Conservation (phyloP, 345 rosid species). For the Turnera subulata region DNA sequence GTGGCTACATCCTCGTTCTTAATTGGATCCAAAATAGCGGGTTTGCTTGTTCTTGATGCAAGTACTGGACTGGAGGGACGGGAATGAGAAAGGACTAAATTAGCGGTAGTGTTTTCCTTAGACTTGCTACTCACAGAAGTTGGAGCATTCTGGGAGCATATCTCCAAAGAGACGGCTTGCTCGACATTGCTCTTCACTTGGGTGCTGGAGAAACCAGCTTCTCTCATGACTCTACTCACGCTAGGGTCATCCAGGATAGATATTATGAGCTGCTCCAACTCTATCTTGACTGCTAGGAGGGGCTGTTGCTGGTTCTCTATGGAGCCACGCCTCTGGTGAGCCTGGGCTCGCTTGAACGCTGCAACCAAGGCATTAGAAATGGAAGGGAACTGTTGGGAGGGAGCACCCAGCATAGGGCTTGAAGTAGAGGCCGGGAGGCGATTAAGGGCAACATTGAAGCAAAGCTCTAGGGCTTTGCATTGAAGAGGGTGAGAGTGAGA, state of each 20-base stretch:
- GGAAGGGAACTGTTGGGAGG: slow-evolving; percentile 34
- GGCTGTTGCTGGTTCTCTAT: slow-evolving; percentile 71
- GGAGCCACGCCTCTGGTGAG: slow-evolving; percentile 72
- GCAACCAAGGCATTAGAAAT: slow-evolving; percentile 73
- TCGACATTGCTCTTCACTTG: slow-evolving; percentile 42
- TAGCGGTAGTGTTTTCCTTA: slow-evolving; percentile 32
- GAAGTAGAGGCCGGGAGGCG: slow-evolving; percentile 54
- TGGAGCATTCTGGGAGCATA: slow-evolving; percentile 14
- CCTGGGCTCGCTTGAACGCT: slow-evolving; percentile 73
- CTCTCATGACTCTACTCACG: slow-evolving; percentile 49
- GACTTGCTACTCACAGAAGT: slow-evolving; percentile 30
- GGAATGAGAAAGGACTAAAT: slow-evolving; percentile 24
- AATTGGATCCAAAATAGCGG: slow-evolving; percentile 27
- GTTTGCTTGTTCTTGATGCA: slow-evolving; percentile 12
- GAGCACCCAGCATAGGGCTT: slow-evolving; percentile 36
- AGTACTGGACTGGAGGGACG: slow-evolving; percentile 19
- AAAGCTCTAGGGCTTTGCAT: slow-evolving; percentile 66
- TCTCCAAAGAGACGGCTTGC: slow-evolving; percentile 28
- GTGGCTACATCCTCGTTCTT: slow-evolving; percentile 57
- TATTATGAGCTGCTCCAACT: slow-evolving; percentile 60
- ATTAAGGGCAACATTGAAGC: slow-evolving; percentile 80
- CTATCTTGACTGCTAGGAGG: slow-evolving; percentile 56
- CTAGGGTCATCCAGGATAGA: slow-evolving; percentile 83
- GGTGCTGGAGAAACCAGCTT: slow-evolving; percentile 40
- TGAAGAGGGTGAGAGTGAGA: slow-evolving; percentile 70